Base-by-base conservation (phyloP, 441 rosid genomes). In the Flueggea neowawraea region DNA sequence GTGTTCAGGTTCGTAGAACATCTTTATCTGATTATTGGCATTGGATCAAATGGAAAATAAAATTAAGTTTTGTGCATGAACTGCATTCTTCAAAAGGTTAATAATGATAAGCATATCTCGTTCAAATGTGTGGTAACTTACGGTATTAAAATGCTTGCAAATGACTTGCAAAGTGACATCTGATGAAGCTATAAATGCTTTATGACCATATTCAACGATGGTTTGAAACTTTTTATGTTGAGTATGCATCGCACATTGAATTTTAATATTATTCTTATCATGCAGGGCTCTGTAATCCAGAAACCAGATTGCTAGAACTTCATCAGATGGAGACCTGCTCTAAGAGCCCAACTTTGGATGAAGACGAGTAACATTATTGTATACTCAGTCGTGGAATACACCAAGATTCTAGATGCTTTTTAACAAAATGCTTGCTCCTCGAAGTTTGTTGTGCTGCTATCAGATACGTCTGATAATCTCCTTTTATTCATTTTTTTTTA, bases 221-320 rank as follows among this genome's bases (percentile, higher is more conserved):
- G n/a, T n/a, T n/a, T 33, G 33, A 31, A 41, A 15, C 39, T 33
- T 13, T 51, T 16, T 22, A 22, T 22, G 28, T 22, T 22, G 28
- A 22, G 28, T 22, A 22, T 22, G 28, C 28, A 22, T 22, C 28
- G 2, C 6, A 12, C 15, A 17, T 6, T 12, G 9, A 8, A 12
- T 31, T 63, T 32, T 53, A 39, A 62, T 44, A 10, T 48, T 10
- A 36, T 13, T 12, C 3, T 33, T 15, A 50, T 22, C 9, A 16
- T 75, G 73, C 82, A 91, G 99, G 99, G 31, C 83, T 91, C 10
- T 87, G 99, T 36, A 69, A 73, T 67, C 99, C 99, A 3, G 96
- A 94, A 73, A 74, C 75, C 75, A 84, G 63, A 69, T 70, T 91
- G 72, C 55, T 87, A 65, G 94, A 94, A 70, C 96, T 91, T 65